phyloP scores from a whole-genome alignment of 129 eudicot genomes.

The carrot (Daucus carota) region DNA sequence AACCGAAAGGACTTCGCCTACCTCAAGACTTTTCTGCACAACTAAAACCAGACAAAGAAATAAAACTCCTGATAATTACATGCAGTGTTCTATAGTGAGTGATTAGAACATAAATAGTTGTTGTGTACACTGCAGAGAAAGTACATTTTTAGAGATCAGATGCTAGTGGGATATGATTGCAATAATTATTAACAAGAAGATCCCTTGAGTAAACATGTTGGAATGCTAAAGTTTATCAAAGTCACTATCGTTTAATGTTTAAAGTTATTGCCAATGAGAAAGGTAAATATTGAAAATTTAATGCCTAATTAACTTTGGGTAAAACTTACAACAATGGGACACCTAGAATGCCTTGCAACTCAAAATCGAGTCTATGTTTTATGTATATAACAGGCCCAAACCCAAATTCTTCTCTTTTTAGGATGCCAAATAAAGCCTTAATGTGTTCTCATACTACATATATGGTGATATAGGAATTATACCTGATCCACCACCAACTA shows the following conservation, averaged over 20 bases:
- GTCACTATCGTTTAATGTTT: not conserved
- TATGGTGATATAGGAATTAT: slow-evolving; percentile 12
- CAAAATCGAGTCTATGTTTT: not conserved
- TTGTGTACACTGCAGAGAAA: not conserved
- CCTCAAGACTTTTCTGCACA: slow-evolving; percentile 98
- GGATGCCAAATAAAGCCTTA: not conserved
- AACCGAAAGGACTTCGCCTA: slow-evolving; percentile 84
- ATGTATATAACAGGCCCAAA: not conserved
- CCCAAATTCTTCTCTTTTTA: not conserved
- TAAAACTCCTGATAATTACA: not conserved
- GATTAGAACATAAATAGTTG: not conserved
- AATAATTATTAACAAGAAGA: not conserved
- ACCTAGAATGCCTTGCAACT: not conserved
- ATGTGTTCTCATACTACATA: not conserved
- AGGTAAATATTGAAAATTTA: not conserved
- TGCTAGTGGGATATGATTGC: not conserved
- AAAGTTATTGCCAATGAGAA: not conserved
- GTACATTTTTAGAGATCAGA: not conserved
- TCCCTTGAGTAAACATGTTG: not conserved
- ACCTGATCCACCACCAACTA: slow-evolving; percentile 97
- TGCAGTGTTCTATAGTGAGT: not conserved
- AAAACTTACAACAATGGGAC: not conserved
- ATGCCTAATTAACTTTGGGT: not conserved
- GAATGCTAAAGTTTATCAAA: not conserved
- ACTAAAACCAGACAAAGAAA: slow-evolving; percentile 33